Evolutionary conservation across 352 stramenopile species (phyloP).

Genomic region (Hyaloperonospora arabidopsidis): DNA sequence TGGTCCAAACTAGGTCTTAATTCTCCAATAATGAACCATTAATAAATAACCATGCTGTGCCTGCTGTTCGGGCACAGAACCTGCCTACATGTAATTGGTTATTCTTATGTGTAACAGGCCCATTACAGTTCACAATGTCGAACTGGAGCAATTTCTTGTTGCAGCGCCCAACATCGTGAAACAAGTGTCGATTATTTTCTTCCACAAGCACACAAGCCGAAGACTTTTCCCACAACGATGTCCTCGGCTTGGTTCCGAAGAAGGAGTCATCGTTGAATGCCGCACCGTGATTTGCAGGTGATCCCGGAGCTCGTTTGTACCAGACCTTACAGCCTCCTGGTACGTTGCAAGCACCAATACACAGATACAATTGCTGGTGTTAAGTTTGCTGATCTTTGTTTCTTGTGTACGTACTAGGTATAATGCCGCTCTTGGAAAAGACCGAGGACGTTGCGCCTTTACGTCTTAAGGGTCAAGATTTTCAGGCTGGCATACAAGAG

Average conservation of each 20-base stretch:
- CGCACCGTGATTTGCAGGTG: slow-evolving; percentile 47
- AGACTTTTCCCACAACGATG: slow-evolving; percentile 76
- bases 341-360: slow-evolving; percentile 11
- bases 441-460: slow-evolving; percentile 25
- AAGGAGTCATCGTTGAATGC: slow-evolving; percentile 28
- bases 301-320: slow-evolving; percentile 31
- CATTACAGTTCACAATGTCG: slow-evolving; percentile 60
- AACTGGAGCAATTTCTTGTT: slow-evolving; percentile 64
- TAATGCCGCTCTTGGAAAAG: slow-evolving; percentile 58
- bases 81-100: no score
- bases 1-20: no score
- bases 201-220: slow-evolving; percentile 50
- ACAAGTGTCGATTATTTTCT: slow-evolving; percentile 48
- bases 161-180: slow-evolving; percentile 46
- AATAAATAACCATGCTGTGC: no score
- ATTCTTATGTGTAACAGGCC: slow-evolving; percentile 44
- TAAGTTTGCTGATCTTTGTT: slow-evolving; percentile 1
- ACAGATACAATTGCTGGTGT: neutral
- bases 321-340: slow-evolving; percentile 49
- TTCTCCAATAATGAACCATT: no score
- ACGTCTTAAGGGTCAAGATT: slow-evolving; percentile 60
- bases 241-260: slow-evolving; percentile 41
- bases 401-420: slow-evolving; percentile 31
- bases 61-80: no score
- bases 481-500: slow-evolving; percentile 46